A percentile compares a stretch with the other conserved stretches of the same genome.
phyloP scores from a whole-genome alignment of 139 green algal species.

The Trebouxia sp. region DNA sequence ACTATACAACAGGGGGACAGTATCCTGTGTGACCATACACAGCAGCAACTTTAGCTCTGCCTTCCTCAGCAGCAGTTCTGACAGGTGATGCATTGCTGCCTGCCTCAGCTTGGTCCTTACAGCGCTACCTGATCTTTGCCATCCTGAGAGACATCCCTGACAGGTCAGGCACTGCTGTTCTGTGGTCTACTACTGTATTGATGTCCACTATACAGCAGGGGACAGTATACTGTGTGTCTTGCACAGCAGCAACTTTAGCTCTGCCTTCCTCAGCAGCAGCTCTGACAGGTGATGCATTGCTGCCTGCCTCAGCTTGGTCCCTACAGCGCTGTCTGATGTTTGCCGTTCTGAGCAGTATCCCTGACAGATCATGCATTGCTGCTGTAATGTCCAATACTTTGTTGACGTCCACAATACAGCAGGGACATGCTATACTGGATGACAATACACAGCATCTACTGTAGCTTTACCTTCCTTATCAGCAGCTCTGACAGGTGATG shows the following conservation, averaged over 20 bases:
- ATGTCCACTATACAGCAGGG: too few relatives aligned
- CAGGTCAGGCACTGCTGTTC: neutral
- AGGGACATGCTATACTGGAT: too few relatives aligned
- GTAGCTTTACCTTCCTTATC: neutral
- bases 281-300: neutral
- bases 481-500: neutral
- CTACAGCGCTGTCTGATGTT: conserved; percentile 76
- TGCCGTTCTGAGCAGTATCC: conserved; percentile 64
- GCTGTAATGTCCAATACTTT: neutral
- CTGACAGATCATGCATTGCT: conserved; percentile 34
- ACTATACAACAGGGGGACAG: too few relatives aligned
- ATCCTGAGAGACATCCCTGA: conserved; percentile 68
- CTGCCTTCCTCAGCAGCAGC: neutral
- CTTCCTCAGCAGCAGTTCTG: neutral
- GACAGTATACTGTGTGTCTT: too few relatives aligned
- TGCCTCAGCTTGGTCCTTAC: conserved; percentile 45
- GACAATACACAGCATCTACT: too few relatives aligned
- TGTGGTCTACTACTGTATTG: neutral
- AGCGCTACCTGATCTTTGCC: conserved; percentile 73
- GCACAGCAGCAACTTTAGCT: too few relatives aligned
- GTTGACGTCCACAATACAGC: neutral
- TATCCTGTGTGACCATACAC: too few relatives aligned
- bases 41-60: too few relatives aligned
- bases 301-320: conserved; percentile 32
- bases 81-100: neutral